Evolutionary conservation across 208 protist species (phyloP).

Genomic region (Leishmania turanica): DNA sequence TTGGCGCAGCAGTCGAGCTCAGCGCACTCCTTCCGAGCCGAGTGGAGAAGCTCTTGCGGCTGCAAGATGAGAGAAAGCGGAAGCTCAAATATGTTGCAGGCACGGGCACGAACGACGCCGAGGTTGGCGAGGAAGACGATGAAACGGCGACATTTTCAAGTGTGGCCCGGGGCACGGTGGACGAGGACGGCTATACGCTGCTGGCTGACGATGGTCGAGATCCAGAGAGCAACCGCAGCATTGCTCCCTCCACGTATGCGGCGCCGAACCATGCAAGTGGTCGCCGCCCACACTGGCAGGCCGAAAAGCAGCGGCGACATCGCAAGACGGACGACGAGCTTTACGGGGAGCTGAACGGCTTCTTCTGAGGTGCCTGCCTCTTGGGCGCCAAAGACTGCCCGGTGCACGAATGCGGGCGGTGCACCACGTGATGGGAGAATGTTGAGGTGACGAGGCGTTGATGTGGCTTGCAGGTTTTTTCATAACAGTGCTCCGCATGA

Average conservation of each 20-base stretch:
- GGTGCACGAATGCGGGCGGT: neutral
- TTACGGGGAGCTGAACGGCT: conserved; percentile 32
- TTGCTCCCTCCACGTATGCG: neutral
- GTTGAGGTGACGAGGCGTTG: neutral
- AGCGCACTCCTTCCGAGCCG: conserved; percentile 38
- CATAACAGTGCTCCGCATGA: neutral
- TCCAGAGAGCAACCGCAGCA: neutral
- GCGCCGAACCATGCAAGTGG: neutral
- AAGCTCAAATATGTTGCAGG: neutral
- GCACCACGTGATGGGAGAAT: neutral
- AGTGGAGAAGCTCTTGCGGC: conserved; percentile 29
- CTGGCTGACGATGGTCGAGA: neutral
- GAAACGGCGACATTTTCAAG: neutral
- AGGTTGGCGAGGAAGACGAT: conserved; percentile 1
- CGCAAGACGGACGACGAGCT: conserved; percentile 30
- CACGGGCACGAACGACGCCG: neutral
- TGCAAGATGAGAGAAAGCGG: conserved; percentile 11
- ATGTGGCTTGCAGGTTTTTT: neutral
- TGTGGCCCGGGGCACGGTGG: neutral
- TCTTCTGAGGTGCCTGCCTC: conserved; percentile 11
- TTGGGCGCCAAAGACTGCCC: no score
- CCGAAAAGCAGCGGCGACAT: neutral
- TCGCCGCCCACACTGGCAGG: neutral
- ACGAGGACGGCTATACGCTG: conserved; percentile 33
- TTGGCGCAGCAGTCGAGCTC: conserved; percentile 50